Evolutionary conservation across 768 basidiomycete species (phyloP).

Genomic region (Psilocybe azurescens): DNA sequence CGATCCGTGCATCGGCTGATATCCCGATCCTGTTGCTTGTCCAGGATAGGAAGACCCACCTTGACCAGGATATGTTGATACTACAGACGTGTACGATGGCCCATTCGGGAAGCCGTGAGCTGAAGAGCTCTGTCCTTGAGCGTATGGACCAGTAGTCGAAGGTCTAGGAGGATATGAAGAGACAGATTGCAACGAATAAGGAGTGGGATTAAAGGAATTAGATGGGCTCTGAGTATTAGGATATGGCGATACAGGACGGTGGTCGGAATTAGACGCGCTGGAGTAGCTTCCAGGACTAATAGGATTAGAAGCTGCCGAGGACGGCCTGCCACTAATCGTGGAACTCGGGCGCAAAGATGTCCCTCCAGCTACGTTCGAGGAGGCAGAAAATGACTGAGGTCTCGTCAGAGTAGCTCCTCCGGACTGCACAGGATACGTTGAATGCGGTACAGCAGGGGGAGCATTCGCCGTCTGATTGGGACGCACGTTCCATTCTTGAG

Average conservation of each 20-base stretch:
- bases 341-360: constrained; percentile 15
- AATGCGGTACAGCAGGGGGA: constrained; percentile 16
- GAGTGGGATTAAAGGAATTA: constrained; percentile 7
- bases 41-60: constrained; percentile 19
- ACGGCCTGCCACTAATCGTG: constrained; percentile 9
- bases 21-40: constrained; percentile 21
- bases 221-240: constrained; percentile 3
- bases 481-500: constrained; percentile 44
- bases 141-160: constrained; percentile 6
- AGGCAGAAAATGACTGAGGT: constrained; percentile 34
- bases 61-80: constrained; percentile 18
- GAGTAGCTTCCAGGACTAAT: constrained; percentile 8
- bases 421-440: constrained; percentile 18
- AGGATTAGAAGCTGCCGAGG: constrained; percentile 13
- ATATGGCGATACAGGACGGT: constrained; percentile 7
- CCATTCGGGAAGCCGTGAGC: constrained; percentile 7
- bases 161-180: constrained; percentile 14
- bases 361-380: constrained; percentile 12
- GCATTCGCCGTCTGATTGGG: constrained; percentile 21
- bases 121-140: constrained; percentile 1
- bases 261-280: constrained; percentile 2
- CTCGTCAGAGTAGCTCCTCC: constrained; percentile 39
- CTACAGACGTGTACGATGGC: constrained; percentile 7
- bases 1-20: constrained; percentile 18
- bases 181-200: constrained; percentile 12